These are phyloP conservation scores for Lasiodiplodia gonubiensis DNA, from an alignment of 2,329 filamentous ascomycete species.

Conservation along the genomic window DNA sequence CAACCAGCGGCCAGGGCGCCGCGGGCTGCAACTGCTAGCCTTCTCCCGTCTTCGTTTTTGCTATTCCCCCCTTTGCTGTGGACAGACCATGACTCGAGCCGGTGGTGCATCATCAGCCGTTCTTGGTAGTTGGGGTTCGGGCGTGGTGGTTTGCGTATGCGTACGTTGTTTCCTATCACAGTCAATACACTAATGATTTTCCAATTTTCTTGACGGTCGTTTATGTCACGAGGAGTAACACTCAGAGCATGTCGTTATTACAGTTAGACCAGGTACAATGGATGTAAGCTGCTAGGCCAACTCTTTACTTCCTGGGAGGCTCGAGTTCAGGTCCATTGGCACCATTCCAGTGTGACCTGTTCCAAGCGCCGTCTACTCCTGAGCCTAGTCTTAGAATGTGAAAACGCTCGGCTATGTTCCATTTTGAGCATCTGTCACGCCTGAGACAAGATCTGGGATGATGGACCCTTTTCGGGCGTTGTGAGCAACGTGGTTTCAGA, in stretches of 20 bases:
- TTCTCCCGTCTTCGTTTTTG: conserved; percentile 6
- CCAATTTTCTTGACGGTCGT: conserved; percentile 28
- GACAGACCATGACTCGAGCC: conserved; percentile 16
- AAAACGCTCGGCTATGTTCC: conserved; percentile 14
- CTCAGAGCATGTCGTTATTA: conserved; percentile 25
- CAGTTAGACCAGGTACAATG: conserved; percentile 27
- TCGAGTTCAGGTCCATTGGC: not conserved
- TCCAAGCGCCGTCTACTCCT: not conserved
- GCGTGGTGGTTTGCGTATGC: conserved; percentile 29
- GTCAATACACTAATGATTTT: conserved; percentile 30
- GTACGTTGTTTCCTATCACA: conserved; percentile 28
- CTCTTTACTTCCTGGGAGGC: not conserved
- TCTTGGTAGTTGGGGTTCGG: conserved; percentile 29
- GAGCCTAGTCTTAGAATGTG: conserved; percentile 9
- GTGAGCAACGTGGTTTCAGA: conserved; percentile 4
- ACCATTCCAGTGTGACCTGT: not conserved
- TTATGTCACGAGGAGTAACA: conserved; percentile 25
- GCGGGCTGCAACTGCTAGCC: conserved; percentile 69
- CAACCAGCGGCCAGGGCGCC: conserved; percentile 62
- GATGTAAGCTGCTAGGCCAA: conserved; percentile 23
- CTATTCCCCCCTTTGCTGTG: conserved; percentile 29
- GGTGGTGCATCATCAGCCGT: conserved; percentile 23
- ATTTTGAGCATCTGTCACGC: not conserved
- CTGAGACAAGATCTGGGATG: not conserved
- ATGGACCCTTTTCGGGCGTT: not conserved